phyloP scores from a whole-genome alignment of 2,329 filamentous ascomycete genomes.

The Ceratocystis alfenasii region DNA sequence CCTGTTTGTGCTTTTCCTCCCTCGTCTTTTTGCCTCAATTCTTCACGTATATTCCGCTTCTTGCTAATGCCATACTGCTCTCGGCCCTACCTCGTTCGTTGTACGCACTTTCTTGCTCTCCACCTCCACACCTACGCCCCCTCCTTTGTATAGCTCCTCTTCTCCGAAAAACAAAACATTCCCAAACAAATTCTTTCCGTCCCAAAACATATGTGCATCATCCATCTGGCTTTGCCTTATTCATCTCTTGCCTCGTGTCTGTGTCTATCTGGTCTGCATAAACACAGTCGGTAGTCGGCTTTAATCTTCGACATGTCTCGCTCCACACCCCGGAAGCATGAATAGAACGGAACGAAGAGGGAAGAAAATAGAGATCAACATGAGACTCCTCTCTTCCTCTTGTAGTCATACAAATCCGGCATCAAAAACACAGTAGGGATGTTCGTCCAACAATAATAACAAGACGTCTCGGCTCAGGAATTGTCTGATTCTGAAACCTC shows the following conservation, averaged over 20 bases:
- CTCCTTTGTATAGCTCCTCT: background rate
- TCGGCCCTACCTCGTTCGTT: background rate
- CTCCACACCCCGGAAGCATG: too few relatives aligned
- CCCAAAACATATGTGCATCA: background rate
- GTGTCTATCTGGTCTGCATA: background rate
- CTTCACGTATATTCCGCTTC: background rate
- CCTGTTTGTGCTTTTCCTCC: background rate
- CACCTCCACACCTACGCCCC: background rate
- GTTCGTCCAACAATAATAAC: background rate
- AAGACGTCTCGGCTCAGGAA: background rate
- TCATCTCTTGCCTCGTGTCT: too few relatives aligned
- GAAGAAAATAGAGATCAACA: too few relatives aligned
- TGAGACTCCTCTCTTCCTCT: background rate
- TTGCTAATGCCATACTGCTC: background rate
- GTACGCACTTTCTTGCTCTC: background rate
- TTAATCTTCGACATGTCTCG: background rate
- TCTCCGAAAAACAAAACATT: background rate
- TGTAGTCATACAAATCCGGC: background rate
- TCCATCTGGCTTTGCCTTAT: background rate
- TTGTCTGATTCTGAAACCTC: constrained; percentile 1
- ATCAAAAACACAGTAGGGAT: background rate
- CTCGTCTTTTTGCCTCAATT: background rate
- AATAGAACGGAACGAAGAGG: too few relatives aligned
- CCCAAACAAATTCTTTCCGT: background rate
- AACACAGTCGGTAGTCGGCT: background rate